Percentiles rank a stretch among this genome's conserved stretches.
Conservation (phyloP, 768 basidiomycete species). For the Dentipellis fragilis region DNA sequence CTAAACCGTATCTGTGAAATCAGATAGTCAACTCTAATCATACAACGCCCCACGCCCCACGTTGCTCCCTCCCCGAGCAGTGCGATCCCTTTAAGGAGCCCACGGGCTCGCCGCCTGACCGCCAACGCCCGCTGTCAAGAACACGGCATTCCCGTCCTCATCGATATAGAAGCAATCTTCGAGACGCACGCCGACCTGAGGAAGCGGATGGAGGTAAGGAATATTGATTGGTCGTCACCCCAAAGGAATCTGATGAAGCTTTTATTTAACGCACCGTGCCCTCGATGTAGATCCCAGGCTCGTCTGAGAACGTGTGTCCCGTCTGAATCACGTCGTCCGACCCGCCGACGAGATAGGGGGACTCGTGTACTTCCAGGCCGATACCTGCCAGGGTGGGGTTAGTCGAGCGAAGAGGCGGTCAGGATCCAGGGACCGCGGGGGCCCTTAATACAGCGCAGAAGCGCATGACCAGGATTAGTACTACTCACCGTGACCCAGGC, state of each 20-base stretch:
- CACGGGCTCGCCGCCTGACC: constrained; percentile 38
- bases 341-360: constrained; percentile 70
- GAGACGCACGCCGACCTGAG: constrained; percentile 64
- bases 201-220: constrained; percentile 6
- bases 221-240: too few species aligned
- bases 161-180: constrained; percentile 75
- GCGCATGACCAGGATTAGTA: background rate
- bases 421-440: background rate
- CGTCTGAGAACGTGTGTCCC: constrained; percentile 75
- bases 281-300: constrained; percentile 71
- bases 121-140: constrained; percentile 57
- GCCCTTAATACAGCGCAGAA: background rate
- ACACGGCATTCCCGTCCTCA: constrained; percentile 39
- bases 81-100: constrained; percentile 18
- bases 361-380: constrained; percentile 75
- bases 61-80: too few species aligned
- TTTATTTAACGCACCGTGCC: constrained; percentile 35
- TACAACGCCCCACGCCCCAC: too few species aligned
- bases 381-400: constrained; percentile 41
- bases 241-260: too few species aligned
- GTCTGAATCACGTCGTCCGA: constrained; percentile 43
- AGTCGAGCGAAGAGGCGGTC: background rate
- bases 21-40: too few species aligned
- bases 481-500: constrained; percentile 63
- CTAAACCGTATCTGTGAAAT: too few species aligned